Base-by-base conservation (phyloP, 495 filamentous ascomycete genomes). In the Penicillium nucicola region DNA sequence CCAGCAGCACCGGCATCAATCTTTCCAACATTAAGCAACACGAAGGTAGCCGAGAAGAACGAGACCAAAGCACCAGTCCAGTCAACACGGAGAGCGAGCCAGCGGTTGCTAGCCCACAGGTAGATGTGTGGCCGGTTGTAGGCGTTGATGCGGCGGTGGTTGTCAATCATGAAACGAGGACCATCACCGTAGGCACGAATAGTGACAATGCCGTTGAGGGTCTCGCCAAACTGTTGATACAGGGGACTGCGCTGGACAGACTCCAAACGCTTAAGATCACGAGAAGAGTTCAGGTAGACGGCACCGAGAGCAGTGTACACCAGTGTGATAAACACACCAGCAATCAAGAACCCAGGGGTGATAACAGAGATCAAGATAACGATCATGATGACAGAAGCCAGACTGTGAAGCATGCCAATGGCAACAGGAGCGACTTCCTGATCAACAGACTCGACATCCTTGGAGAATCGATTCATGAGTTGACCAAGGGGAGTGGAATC, bases 211-310 rank as follows among this genome's bases (percentile, higher is more conserved):
- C 95, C 95, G 42, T 84, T 90, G 14, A 99, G 76, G 0, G 95
- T 97, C 74, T 99, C 95, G 45, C 95, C 92, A 58, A 99, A 97
- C 59, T 97, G 93, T 68, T 99, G 95, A 69, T 96, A 99, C 22
- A 99, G 77, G 3, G 95, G 95, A 67, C 91, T 96, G 45, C 92
- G 77, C 62, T 97, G 89, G 9, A 97, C 85, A 15, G 95, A 97
- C 68, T 99, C 95, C 14, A 99, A 68, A 25, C 95, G 81, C 74
- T 99, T 99, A 40, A 99, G 80, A 65, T 97, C 92, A 46, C 90
- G 81, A 18, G 92, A 97, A 3, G 92, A 89, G 61, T 85, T 85
- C 28, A 99, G 74, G 66, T 99, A 99, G 62, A 97, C 88, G 33
- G 79, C 78, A 25, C 90, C 95, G 35, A 97, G 83, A 15, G 89